Base-by-base conservation (phyloP, 495 filamentous ascomycete genomes). In the Podospora pseudocomata region DNA sequence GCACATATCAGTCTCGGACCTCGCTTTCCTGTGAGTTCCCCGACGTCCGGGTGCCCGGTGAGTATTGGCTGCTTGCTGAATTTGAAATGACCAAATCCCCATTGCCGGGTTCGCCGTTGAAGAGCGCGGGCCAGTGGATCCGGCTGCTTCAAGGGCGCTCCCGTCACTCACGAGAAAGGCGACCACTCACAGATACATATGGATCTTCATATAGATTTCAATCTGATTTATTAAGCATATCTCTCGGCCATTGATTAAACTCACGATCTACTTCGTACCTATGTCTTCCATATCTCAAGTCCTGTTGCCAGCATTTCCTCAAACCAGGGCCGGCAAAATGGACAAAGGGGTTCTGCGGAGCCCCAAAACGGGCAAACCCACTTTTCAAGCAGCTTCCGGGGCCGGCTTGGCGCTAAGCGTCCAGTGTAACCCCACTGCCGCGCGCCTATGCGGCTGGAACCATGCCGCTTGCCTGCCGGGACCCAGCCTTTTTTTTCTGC, bases 361-460 rank as follows among this genome's bases (percentile, higher is more conserved):
- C 59, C 60, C 44, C n/a, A 63, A 56, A 26, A 32, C 20, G 9
- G 60, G 60, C 60, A 5, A 34, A 65, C 55, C 67, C 62, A 63
- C 67, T 58, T 61, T 61, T 61, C 39, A 49, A 49, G 39, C 39
- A 49, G 15, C 32, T 20, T 63, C 61, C 61, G 61, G 61, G 18
- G 28, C 61, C 61, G 61, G 18, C 61, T 63, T 63, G 61, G 61
- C 61, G 34, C 30, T 23, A 18, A 49, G 39, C 13, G 39, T 13
- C 39, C 39, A 49, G 39, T 49, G 39, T 1, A 49, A 49, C 39
- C 39, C 39, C 39, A 32, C 19, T 18, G 23, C 56, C 59, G 23
- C 57, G 63, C 49, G 54, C 54, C 70, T 68, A 60, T 27, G 68
- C 68, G 68, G 71, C 57, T 72, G 68, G 68, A 65, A 32, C 65